These are phyloP conservation scores for Phytophthora hibernalis DNA, from an alignment of 352 stramenopile species.

Conservation along the genomic window DNA sequence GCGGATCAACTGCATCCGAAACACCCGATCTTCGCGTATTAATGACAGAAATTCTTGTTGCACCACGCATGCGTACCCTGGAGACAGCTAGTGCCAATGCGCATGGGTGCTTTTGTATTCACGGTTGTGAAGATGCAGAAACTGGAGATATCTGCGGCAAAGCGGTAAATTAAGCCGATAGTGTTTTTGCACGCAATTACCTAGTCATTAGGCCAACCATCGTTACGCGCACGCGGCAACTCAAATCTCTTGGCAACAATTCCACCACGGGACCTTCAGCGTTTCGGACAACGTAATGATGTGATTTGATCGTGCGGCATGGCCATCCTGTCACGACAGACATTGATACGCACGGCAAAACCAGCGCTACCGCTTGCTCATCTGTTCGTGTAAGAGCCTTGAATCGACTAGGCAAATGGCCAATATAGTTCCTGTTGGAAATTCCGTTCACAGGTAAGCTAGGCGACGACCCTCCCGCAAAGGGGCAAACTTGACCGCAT, in stretches of 20 bases:
- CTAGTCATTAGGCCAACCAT: background rate
- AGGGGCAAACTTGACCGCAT: background rate
- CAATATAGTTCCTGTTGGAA: constrained; percentile 12
- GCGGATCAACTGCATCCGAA: too few species aligned
- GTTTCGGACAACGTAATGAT: constrained; percentile 34
- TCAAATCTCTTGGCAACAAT: background rate
- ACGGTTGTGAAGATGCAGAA: constrained; percentile 2
- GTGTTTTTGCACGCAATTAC: background rate
- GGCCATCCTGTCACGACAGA: constrained; percentile 18
- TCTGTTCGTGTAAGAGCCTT: background rate
- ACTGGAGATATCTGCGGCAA: background rate
- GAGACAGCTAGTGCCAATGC: background rate
- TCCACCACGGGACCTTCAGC: constrained; percentile 16
- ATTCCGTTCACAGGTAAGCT: background rate
- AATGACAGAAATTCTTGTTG: too few species aligned
- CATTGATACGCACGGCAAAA: constrained; percentile 9
- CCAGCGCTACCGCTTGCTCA: constrained; percentile 6
- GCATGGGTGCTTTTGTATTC: constrained; percentile 12
- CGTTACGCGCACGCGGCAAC: background rate
- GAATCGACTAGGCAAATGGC: constrained; percentile 1
- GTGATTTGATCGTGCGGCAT: constrained; percentile 15
- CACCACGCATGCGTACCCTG: background rate
- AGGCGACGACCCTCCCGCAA: background rate
- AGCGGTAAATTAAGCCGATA: constrained; percentile 5
- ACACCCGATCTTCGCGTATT: too few species aligned